These are phyloP conservation scores for Neurospora hispaniola DNA, from an alignment of 495 filamentous ascomycete genomes.

Conservation along the genomic window DNA sequence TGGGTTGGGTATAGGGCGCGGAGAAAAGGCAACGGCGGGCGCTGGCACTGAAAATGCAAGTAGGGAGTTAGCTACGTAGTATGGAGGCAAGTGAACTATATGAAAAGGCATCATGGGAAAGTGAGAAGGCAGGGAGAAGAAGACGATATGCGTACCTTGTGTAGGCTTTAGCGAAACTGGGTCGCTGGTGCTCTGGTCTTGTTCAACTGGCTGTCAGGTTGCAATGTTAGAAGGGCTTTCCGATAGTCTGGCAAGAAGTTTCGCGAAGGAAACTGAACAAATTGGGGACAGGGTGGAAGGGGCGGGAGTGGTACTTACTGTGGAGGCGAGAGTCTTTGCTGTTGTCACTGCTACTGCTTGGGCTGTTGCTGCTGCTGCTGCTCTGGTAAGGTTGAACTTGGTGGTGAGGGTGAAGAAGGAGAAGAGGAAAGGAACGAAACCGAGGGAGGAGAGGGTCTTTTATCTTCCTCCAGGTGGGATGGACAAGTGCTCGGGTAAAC, in stretches of 20 bases:
- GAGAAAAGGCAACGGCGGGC: neutral
- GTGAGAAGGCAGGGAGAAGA: neutral
- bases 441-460: neutral
- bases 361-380: neutral
- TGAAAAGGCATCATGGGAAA: neutral
- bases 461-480: neutral
- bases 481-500: neutral
- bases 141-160: neutral
- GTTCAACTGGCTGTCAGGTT: neutral
- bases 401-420: neutral
- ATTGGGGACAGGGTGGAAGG: neutral
- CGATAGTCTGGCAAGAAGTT: neutral
- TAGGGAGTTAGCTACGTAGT: neutral
- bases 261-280: neutral
- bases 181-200: neutral
- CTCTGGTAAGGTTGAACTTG: neutral
- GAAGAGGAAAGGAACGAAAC: neutral
- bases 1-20: neutral
- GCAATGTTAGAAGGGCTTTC: neutral
- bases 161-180: neutral
- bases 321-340: neutral
- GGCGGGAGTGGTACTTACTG: neutral
- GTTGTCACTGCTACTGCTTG: neutral
- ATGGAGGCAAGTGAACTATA: neutral
- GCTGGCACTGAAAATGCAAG: neutral